Evolutionary conservation across 345 rosid species (phyloP), one percentile per base, ranked within the genome.

Genomic region (Populus euphratica): DNA sequence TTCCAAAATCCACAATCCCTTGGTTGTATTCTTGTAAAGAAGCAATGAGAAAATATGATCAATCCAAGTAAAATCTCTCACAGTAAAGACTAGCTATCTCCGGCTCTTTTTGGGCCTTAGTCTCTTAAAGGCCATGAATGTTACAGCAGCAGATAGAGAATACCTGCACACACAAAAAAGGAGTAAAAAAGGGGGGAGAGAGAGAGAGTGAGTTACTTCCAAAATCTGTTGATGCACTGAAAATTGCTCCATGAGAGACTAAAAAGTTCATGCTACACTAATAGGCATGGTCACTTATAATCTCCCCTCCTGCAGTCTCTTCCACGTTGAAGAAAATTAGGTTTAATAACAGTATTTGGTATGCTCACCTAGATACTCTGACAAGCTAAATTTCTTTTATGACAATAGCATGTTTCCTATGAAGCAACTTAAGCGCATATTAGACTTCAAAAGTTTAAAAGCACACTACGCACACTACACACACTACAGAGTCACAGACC

Each of bases 91-190:
- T 36, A 49, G 80, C 84, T 87, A 91, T 79, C 91, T 90, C 78
- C 83, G 84, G 44, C 38, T 68, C 82, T 74, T 81, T 80, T 80
- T 88, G 36, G 87, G 92, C 82, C 70, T 81, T 5, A 95, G 72
- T 73, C 96, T 90, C 89, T 91, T 95, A 88, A 84, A 85, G 29
- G 98, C 97, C 99, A 95, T 93, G 82, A 85, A 95, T 65, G 96
- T 91, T 74, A 95, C 97, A 1, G 99, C 99, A 74, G 94, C 95
- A 14, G 97, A 93, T 5, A 95, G 85, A 63, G 99, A 89, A 85
- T 93, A 95, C 99, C 96, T 95, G 88, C 79, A 49, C 79, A 66
- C 31, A 23, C 61, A 62, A 72, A 64, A 1, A 20, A 33, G 5
- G 36, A 33, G 36, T 5, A 33, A 33, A 33, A 33, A 33, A 33